Conservation (phyloP, 371 early-diverging fungal genomes). For the Blakeslea trispora region DNA sequence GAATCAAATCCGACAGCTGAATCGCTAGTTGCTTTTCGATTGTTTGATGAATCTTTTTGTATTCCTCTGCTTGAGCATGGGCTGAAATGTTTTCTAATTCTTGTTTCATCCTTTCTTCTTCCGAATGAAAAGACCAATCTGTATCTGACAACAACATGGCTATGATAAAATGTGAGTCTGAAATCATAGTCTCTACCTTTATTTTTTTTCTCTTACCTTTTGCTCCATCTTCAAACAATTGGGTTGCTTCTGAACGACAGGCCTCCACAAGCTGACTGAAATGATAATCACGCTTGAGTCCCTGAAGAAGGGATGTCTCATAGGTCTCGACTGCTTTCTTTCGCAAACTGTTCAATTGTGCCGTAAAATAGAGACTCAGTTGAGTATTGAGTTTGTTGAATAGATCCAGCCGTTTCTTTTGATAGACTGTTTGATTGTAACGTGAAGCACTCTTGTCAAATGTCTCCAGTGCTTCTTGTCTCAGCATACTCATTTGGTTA, state of each 20-base stretch:
- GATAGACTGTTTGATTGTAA: conserved; percentile 88
- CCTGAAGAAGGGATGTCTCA: conserved; percentile 38
- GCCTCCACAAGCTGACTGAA: conserved; percentile 54
- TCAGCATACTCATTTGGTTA: conserved; percentile 57
- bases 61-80: conserved; percentile 74
- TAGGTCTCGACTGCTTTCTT: conserved; percentile 71
- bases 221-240: conserved; percentile 19
- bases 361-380: conserved; percentile 76
- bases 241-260: conserved; percentile 46
- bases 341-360: conserved; percentile 85
- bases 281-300: conserved; percentile 48
- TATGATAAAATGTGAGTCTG: background rate
- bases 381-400: conserved; percentile 71
- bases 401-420: conserved; percentile 83
- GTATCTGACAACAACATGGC: conserved; percentile 64
- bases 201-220: conserved; percentile 20
- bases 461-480: conserved; percentile 58
- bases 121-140: conserved; percentile 79
- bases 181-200: background rate
- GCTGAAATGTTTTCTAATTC: conserved; percentile 69
- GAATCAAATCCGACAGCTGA: conserved; percentile 70
- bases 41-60: conserved; percentile 72
- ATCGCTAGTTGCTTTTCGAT: conserved; percentile 64
- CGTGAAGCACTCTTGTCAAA: conserved; percentile 92
- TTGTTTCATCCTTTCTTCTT: conserved; percentile 60